phyloP scores from a whole-genome alignment of 164 flowering plant species.

The Aristolochia contorta region DNA sequence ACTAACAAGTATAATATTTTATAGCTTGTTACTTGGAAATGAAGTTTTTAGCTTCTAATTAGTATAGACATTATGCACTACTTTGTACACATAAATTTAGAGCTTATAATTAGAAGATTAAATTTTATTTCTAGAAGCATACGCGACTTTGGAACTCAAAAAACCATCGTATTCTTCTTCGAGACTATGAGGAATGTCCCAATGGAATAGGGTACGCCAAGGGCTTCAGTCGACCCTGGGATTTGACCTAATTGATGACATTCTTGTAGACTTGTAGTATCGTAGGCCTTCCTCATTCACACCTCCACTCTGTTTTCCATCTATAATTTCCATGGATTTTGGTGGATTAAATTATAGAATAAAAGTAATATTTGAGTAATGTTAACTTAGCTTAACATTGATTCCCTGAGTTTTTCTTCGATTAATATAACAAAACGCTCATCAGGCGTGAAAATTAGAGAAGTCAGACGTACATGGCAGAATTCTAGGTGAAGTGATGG shows the following conservation, averaged over 20 bases:
- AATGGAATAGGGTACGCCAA: conserved; percentile 55
- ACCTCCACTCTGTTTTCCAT: conserved; percentile 20
- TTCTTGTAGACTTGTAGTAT: conserved; percentile 31
- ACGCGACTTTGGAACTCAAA: conserved; percentile 34
- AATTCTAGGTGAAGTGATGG: conserved; percentile 70
- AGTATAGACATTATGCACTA: no score
- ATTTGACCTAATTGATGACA: conserved; percentile 24
- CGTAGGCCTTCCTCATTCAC: conserved; percentile 23
- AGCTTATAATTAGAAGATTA: no score
- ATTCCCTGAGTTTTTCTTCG: background rate
- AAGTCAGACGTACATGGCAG: conserved; percentile 35
- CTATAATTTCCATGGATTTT: no score
- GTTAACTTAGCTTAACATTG: no score
- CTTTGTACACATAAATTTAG: no score
- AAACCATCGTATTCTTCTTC: conserved; percentile 49
- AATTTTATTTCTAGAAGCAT: no score
- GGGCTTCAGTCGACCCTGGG: conserved; percentile 37
- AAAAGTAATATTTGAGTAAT: no score
- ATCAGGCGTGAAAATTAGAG: no score
- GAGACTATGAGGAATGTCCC: conserved; percentile 55
- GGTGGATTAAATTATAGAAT: no score
- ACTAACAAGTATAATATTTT: no score
- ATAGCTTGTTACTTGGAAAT: no score
- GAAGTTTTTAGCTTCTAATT: no score
- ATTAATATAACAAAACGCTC: background rate